These are phyloP conservation scores for Phytophthora sp. DNA, from an alignment of 352 stramenopile genomes.

Conservation along the genomic window DNA sequence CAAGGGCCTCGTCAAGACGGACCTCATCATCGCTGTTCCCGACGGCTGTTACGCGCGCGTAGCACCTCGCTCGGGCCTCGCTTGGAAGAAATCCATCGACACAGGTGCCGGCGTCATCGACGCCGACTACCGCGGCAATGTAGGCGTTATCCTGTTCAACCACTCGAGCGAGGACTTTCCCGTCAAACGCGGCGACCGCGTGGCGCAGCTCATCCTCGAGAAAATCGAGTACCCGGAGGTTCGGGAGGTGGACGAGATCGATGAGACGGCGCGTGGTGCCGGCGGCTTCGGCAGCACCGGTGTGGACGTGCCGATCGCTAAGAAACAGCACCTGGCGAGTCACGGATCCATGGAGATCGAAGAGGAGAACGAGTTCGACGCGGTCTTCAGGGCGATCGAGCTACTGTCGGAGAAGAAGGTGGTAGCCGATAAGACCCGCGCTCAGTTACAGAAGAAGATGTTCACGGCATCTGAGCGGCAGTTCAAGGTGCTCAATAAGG, in stretches of 20 bases:
- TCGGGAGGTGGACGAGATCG: slow-evolving; percentile 94
- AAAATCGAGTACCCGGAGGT: slow-evolving; percentile 92
- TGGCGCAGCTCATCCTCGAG: slow-evolving; percentile 99
- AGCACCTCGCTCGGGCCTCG: slow-evolving; percentile 92
- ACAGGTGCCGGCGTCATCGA: slow-evolving; percentile 98
- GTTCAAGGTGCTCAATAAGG: slow-evolving; percentile 60
- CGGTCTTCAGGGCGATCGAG: slow-evolving; percentile 52
- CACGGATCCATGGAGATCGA: slow-evolving; percentile 4
- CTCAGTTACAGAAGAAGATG: slow-evolving; percentile 58
- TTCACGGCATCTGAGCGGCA: slow-evolving; percentile 63
- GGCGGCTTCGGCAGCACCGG: slow-evolving; percentile 97
- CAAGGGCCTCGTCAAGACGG: slow-evolving; percentile 97
- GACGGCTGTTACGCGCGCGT: slow-evolving; percentile 96
- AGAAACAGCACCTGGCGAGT: slow-evolving; percentile 46
- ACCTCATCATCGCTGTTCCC: slow-evolving; percentile 95
- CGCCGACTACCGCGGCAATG: slow-evolving; percentile 97
- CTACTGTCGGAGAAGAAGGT: slow-evolving; percentile 52
- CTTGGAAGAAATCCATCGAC: slow-evolving; percentile 98
- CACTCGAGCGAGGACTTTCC: slow-evolving; percentile 93
- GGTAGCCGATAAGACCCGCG: slow-evolving; percentile 57
- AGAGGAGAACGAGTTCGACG: slow-evolving; percentile 24
- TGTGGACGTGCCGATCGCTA: slow-evolving; percentile 59
- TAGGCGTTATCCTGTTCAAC: slow-evolving; percentile 99
- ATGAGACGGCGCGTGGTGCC: slow-evolving; percentile 93
- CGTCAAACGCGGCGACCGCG: slow-evolving; percentile 95